A percentile compares a stretch with the other conserved stretches of the same genome.
These are phyloP conservation scores for Pichia terricola DNA, from an alignment of 1,139 yeast species.

Conservation along the genomic window DNA sequence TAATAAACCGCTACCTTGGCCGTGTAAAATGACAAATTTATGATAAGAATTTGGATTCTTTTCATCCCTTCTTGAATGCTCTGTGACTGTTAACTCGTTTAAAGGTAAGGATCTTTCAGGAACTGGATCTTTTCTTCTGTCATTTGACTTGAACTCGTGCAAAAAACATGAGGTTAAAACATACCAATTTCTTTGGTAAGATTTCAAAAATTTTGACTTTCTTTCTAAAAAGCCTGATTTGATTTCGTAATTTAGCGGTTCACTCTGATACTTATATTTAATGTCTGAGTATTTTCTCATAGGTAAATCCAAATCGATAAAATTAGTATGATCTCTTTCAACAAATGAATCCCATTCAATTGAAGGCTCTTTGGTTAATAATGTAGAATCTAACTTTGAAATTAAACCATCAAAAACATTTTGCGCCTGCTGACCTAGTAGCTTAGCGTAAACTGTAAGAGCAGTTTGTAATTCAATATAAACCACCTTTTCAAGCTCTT, in stretches of 20 bases:
- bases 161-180: constrained; percentile 81
- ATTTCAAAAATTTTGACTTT: constrained; percentile 81
- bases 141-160: constrained; percentile 83
- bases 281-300: constrained; percentile 59
- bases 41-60: constrained; percentile 47
- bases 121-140: constrained; percentile 71
- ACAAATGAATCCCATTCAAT: constrained; percentile 89
- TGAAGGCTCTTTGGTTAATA: constrained; percentile 65
- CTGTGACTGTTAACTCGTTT: constrained; percentile 73
- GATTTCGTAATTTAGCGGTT: constrained; percentile 62
- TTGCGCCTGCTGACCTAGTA: constrained; percentile 60
- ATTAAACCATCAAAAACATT: constrained; percentile 55
- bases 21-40: constrained; percentile 74
- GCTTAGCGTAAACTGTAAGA: constrained; percentile 58
- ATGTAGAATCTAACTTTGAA: constrained; percentile 62
- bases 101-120: constrained; percentile 84
- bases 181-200: constrained; percentile 84
- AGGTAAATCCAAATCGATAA: constrained; percentile 67
- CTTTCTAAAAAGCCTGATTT: constrained; percentile 80
- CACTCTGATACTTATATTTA: constrained; percentile 55
- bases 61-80: constrained; percentile 68
- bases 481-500: constrained; percentile 81
- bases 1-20: constrained; percentile 49
- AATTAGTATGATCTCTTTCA: constrained; percentile 57
- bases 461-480: constrained; percentile 81